Conservation (phyloP, 2,329 filamentous ascomycete genomes). For the Bipolaris bicolor region DNA sequence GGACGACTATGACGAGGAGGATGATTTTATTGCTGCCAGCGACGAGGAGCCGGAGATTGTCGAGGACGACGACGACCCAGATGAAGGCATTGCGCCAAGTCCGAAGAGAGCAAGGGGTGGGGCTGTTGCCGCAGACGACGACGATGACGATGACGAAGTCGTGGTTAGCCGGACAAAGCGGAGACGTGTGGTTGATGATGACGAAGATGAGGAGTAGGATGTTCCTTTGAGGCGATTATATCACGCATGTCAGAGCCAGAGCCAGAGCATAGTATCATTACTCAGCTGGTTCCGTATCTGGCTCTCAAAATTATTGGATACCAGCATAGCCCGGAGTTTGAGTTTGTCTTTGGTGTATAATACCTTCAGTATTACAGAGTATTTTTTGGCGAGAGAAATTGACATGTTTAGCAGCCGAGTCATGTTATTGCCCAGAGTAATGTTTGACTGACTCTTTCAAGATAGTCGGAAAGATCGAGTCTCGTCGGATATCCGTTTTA, state of each 20-base stretch:
- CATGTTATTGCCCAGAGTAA: background rate
- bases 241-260: background rate
- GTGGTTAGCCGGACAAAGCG: conserved; percentile 45
- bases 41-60: conserved; percentile 72
- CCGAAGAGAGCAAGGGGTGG: conserved; percentile 50
- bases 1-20: conserved; percentile 79
- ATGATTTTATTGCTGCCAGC: conserved; percentile 77
- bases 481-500: conserved; percentile 10
- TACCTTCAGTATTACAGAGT: conserved; percentile 7
- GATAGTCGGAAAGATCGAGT: background rate
- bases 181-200: conserved; percentile 55
- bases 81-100: conserved; percentile 53
- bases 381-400: background rate
- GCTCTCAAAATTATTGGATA: conserved; percentile 11
- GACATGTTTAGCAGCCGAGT: background rate
- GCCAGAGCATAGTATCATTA: background rate
- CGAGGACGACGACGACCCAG: conserved; percentile 63
- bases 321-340: conserved; percentile 35
- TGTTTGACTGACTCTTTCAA: background rate
- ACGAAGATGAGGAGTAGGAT: conserved; percentile 54
- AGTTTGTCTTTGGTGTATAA: conserved; percentile 6
- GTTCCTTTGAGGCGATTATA: background rate
- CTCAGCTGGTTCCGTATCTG: background rate
- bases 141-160: conserved; percentile 48
- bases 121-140: conserved; percentile 28